Evolutionary conservation across 148 eudicot genomes (phyloP).

Genomic region (Arbutus unedo): DNA sequence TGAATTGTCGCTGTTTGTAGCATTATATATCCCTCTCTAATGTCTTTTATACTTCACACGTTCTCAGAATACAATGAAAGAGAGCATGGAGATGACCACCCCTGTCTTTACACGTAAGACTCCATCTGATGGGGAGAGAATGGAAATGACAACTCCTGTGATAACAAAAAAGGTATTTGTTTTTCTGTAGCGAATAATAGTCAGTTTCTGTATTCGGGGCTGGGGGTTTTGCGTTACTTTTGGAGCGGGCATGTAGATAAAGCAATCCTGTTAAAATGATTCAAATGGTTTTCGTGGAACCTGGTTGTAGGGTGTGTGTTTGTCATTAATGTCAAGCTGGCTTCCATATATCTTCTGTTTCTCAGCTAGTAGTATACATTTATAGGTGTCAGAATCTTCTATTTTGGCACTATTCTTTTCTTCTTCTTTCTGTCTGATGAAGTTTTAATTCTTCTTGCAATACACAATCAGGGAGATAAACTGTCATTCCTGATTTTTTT

Average conservation of each 20-base stretch:
- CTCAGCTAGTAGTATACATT: not conserved
- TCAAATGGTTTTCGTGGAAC: not conserved
- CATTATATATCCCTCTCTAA: not conserved
- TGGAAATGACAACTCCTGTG: conserved; percentile 98
- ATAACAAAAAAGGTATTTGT: conserved; percentile 58
- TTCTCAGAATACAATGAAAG: conserved; percentile 55
- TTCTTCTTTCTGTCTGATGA: not conserved
- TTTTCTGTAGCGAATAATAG: not conserved
- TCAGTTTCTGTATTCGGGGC: not conserved
- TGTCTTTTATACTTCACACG: conserved; percentile 8
- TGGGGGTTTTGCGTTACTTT: not conserved
- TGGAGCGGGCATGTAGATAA: not conserved
- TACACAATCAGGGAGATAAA: not conserved
- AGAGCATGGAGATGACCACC: conserved; percentile 96
- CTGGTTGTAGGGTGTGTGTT: not conserved
- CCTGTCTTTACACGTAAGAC: conserved; percentile 77
- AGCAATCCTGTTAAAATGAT: not conserved
- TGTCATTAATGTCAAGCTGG: not conserved
- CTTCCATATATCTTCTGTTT: not conserved
- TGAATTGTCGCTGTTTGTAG: not conserved
- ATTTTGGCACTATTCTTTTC: not conserved
- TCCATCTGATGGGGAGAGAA: conserved; percentile 60
- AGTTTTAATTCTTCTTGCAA: not conserved
- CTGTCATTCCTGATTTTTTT: not conserved
- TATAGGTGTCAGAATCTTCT: not conserved